Percentiles rank a stretch among this genome's conserved stretches.
These are phyloP conservation scores for Tylopilus plumbeoviolaceoides DNA, from an alignment of 768 basidiomycete species.

Conservation along the genomic window DNA sequence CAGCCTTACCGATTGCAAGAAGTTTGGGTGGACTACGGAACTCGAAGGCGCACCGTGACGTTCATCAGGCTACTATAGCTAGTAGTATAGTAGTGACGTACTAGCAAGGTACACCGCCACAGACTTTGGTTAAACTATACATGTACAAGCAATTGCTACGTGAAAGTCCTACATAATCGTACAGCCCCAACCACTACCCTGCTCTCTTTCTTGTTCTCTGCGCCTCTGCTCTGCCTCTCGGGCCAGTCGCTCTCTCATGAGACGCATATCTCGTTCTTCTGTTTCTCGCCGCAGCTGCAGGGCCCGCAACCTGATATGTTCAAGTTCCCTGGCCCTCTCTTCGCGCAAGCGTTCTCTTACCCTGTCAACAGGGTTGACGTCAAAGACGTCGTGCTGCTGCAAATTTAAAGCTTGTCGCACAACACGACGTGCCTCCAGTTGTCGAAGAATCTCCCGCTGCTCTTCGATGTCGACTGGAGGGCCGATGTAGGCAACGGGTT, in stretches of 20 bases:
- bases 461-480: slow-evolving; percentile 17
- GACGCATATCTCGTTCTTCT: slow-evolving; percentile 2
- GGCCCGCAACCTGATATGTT: too few species aligned
- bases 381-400: not conserved
- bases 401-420: not conserved
- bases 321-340: not conserved
- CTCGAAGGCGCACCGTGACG: too few species aligned
- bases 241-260: not conserved
- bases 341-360: not conserved
- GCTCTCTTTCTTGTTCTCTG: slow-evolving; percentile 1
- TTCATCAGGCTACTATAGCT: too few species aligned
- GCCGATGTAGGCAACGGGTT: slow-evolving; percentile 9
- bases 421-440: slow-evolving; percentile 10
- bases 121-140: too few species aligned
- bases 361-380: not conserved
- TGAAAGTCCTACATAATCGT: slow-evolving; percentile 20
- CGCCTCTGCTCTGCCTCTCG: slow-evolving; percentile 6
- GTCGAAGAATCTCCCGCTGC: slow-evolving; percentile 18
- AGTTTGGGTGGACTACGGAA: too few species aligned
- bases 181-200: slow-evolving; percentile 19
- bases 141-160: too few species aligned
- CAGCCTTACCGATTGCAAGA: too few species aligned
- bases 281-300: slow-evolving; percentile 3
- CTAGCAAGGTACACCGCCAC: too few species aligned
- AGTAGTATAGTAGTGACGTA: too few species aligned